phyloP scores from a whole-genome alignment of 208 protist genomes.

The Balamuthia mandrillaris region DNA sequence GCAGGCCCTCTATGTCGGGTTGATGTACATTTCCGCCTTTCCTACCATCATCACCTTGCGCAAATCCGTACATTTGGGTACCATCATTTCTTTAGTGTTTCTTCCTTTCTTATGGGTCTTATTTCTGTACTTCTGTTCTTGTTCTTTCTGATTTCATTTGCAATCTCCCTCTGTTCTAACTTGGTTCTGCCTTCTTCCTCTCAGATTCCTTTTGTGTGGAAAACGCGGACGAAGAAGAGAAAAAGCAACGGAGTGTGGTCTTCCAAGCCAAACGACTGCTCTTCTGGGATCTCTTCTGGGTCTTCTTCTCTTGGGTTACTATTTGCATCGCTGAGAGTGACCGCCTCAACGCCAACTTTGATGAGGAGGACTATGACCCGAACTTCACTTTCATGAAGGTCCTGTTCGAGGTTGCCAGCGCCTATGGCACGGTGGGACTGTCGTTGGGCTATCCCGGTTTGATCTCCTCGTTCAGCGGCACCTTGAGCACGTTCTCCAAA shows the following conservation, averaged over 20 bases:
- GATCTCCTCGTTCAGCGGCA: background rate
- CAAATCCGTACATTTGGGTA: too few species aligned
- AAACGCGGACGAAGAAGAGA: too few species aligned
- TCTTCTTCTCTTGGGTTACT: background rate
- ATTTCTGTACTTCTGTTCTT: too few species aligned
- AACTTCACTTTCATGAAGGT: conserved; percentile 24
- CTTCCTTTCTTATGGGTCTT: too few species aligned
- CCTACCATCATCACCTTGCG: background rate
- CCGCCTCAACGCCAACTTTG: background rate
- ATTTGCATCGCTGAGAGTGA: conserved; percentile 3
- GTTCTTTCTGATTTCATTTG: too few species aligned
- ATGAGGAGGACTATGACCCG: too few species aligned
- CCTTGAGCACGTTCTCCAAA: background rate
- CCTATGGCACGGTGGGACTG: conserved; percentile 47
- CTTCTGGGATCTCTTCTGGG: background rate
- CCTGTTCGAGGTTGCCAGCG: conserved; percentile 41
- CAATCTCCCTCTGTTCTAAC: too few species aligned
- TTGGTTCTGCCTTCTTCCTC: too few species aligned
- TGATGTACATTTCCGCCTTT: conserved; percentile 8
- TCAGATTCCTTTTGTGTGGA: too few species aligned
- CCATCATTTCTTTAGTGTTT: too few species aligned
- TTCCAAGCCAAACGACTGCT: background rate
- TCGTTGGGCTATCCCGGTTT: background rate
- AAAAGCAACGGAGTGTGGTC: too few species aligned
- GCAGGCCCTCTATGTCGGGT: conserved; percentile 3